These are phyloP conservation scores for Paratinospora sagittata DNA, from an alignment of 164 flowering plant species.

Conservation along the genomic window DNA sequence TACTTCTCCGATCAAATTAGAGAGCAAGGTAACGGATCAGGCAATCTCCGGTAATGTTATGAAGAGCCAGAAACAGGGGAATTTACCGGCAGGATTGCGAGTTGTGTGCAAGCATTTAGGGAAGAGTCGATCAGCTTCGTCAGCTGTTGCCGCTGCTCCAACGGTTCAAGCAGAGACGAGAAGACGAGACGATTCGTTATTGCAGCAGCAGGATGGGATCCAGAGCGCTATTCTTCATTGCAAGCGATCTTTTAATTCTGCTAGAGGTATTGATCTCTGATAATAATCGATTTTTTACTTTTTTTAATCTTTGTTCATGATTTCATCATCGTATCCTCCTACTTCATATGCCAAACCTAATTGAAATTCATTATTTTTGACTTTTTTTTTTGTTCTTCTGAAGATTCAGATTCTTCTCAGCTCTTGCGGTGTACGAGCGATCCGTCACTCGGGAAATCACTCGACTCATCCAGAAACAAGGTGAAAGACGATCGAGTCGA, in stretches of 20 bases:
- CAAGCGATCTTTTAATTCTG: conserved; percentile 70
- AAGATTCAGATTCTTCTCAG: conserved; percentile 31
- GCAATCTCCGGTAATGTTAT: neutral
- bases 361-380: neutral
- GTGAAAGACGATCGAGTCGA: neutral
- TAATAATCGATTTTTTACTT: neutral
- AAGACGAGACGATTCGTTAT: conserved; percentile 72
- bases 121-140: conserved; percentile 65
- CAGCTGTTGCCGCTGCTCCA: conserved; percentile 37
- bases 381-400: neutral
- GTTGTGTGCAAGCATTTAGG: conserved; percentile 70
- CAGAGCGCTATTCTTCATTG: conserved; percentile 90
- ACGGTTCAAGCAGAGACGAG: conserved; percentile 14
- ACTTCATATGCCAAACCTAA: too few species aligned
- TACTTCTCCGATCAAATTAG: neutral
- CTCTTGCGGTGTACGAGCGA: conserved; percentile 39
- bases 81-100: conserved; percentile 43
- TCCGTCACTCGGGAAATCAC: conserved; percentile 25
- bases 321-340: too few species aligned
- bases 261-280: conserved; percentile 36
- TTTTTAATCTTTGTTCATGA: neutral
- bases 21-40: neutral
- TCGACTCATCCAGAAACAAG: neutral
- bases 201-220: conserved; percentile 87
- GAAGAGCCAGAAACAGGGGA: conserved; percentile 37